These are phyloP conservation scores for Jaminaea rosea DNA, from an alignment of 1,284 basidiomycete species.

Conservation along the genomic window DNA sequence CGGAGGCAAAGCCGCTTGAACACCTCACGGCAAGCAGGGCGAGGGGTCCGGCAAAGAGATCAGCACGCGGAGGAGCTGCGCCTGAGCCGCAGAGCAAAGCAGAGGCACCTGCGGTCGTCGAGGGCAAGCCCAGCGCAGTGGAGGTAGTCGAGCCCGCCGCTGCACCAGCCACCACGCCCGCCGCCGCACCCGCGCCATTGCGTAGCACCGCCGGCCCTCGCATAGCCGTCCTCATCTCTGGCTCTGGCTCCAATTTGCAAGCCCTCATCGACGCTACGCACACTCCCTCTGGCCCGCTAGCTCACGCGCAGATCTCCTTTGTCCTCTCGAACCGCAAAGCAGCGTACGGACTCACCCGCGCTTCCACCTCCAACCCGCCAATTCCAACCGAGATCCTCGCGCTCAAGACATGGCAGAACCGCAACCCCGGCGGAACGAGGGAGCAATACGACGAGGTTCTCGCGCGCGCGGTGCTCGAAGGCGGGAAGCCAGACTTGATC, in stretches of 20 bases:
- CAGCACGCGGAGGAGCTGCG: background rate
- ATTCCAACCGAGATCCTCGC: slow-evolving; percentile 78
- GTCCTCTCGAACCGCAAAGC: slow-evolving; percentile 89
- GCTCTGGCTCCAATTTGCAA: slow-evolving; percentile 73
- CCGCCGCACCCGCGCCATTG: slow-evolving; percentile 9
- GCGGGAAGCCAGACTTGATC: slow-evolving; percentile 65
- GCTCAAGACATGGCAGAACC: slow-evolving; percentile 71
- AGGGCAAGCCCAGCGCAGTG: too few relatives aligned
- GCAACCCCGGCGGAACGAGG: slow-evolving; percentile 62
- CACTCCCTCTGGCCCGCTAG: slow-evolving; percentile 51
- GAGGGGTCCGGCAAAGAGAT: slow-evolving; percentile 1
- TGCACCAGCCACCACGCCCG: background rate
- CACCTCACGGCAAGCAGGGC: slow-evolving; percentile 5
- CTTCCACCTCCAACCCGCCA: slow-evolving; percentile 58
- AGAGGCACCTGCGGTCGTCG: too few relatives aligned
- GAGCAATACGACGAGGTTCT: slow-evolving; percentile 79
- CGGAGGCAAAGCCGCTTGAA: background rate
- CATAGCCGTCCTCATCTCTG: slow-evolving; percentile 44
- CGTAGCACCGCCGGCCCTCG: slow-evolving; percentile 29
- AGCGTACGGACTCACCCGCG: slow-evolving; percentile 79
- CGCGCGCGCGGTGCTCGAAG: slow-evolving; percentile 59
- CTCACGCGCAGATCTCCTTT: slow-evolving; percentile 60
- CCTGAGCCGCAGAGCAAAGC: background rate
- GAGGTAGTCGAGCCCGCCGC: too few relatives aligned
- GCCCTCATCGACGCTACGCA: slow-evolving; percentile 78